Conservation (phyloP, 495 filamentous ascomycete species). For the Podospora australis region DNA sequence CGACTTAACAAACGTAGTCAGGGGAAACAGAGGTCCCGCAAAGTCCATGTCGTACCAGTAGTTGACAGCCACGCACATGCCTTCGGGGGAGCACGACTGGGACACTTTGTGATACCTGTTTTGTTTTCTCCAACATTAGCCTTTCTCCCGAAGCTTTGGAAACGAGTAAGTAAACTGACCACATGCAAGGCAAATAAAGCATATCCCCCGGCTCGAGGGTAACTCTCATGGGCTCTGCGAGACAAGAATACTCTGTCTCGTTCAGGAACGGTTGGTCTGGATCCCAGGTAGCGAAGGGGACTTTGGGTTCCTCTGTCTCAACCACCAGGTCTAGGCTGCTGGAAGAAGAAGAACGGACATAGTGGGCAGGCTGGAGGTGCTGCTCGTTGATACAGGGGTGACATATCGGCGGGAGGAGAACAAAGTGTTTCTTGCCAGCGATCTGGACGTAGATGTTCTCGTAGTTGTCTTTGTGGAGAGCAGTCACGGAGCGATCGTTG, state of each 20-base stretch:
- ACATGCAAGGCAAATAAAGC: conserved; percentile 71
- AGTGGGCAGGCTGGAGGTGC: conserved; percentile 44
- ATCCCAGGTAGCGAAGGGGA: conserved; percentile 66
- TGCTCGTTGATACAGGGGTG: conserved; percentile 57
- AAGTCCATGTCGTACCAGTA: conserved; percentile 78
- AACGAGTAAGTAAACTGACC: too few species aligned
- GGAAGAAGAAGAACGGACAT: conserved; percentile 20
- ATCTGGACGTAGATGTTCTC: conserved; percentile 77
- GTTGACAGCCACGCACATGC: conserved; percentile 67
- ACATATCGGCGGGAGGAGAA: conserved; percentile 59
- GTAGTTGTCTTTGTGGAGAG: conserved; percentile 72
- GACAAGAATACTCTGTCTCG: conserved; percentile 47
- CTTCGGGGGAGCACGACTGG: conserved; percentile 55
- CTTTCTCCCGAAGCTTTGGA: too few species aligned
- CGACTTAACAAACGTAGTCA: conserved; percentile 47
- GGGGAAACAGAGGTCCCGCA: conserved; percentile 51
- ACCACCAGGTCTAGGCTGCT: conserved; percentile 20
- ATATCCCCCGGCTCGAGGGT: conserved; percentile 65
- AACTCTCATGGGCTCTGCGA: conserved; percentile 51
- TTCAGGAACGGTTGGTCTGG: conserved; percentile 49
- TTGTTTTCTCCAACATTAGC: too few species aligned
- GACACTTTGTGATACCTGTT: conserved; percentile 67
- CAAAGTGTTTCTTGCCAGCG: conserved; percentile 61
- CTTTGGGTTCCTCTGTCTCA: conserved; percentile 32
- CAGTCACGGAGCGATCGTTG: conserved; percentile 54